Percentiles rank a stretch among this genome's conserved stretches.
Evolutionary conservation across 2,329 filamentous ascomycete genomes (phyloP).

Genomic region (Xylaria multiplex): DNA sequence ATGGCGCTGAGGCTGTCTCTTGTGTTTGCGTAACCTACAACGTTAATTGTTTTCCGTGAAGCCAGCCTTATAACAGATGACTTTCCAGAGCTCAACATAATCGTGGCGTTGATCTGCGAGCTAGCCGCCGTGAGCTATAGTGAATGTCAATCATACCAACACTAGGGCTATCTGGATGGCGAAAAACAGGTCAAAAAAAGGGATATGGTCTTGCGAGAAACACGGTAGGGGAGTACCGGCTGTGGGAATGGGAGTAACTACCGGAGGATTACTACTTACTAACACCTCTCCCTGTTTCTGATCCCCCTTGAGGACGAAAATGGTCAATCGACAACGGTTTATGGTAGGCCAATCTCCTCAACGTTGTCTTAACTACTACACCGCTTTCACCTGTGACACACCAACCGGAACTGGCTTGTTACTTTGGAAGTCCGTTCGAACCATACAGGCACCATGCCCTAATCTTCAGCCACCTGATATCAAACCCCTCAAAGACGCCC

Average conservation of each 20-base stretch:
- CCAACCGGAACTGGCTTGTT: slow-evolving; percentile 1
- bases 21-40: slow-evolving; percentile 2
- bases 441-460: not conserved
- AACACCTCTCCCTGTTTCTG: not conserved
- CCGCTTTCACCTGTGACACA: slow-evolving; percentile 16
- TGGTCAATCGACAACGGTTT: slow-evolving; percentile 1
- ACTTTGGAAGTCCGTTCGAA: slow-evolving; percentile 5
- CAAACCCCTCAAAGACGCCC: not conserved
- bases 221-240: not conserved
- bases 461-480: slow-evolving; percentile 8
- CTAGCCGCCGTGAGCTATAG: slow-evolving; percentile 7
- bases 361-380: slow-evolving; percentile 19
- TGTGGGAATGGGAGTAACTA: not conserved
- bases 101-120: slow-evolving; percentile 14
- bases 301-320: slow-evolving; percentile 8
- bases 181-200: slow-evolving; percentile 1
- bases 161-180: not conserved
- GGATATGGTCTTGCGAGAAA: not conserved
- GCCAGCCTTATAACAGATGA: not conserved
- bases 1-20: not conserved
- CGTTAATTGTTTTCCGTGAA: not conserved
- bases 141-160: slow-evolving; percentile 4
- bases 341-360: not conserved
- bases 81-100: not conserved
- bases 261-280: slow-evolving; percentile 4